A percentile compares a stretch with the other conserved stretches of the same genome.
These are phyloP conservation scores for Globisporangium recalcitrans DNA, from an alignment of 352 stramenopile genomes.

Conservation along the genomic window DNA sequence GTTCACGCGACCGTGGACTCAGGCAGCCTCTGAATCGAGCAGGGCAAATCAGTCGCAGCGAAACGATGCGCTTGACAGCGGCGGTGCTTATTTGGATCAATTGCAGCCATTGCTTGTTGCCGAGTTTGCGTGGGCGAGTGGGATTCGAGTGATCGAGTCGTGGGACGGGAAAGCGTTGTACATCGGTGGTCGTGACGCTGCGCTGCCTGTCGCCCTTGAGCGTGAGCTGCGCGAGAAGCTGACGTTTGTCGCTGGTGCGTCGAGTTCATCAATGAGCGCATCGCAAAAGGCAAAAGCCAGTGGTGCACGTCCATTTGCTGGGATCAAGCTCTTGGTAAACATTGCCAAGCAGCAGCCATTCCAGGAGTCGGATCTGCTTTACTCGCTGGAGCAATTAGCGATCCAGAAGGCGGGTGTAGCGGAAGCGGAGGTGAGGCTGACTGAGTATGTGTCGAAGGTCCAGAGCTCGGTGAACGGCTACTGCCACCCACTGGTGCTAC, in stretches of 20 bases:
- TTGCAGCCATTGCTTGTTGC: constrained; percentile 28
- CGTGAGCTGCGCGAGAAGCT: constrained; percentile 39
- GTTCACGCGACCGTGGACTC: constrained; percentile 7
- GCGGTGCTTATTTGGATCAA: constrained; percentile 18
- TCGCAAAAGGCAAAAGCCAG: constrained; percentile 9
- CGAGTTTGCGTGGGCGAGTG: constrained; percentile 20
- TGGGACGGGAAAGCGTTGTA: constrained; percentile 46
- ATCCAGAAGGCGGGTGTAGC: constrained; percentile 34
- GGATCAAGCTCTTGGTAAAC: constrained; percentile 42
- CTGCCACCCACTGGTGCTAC: constrained; percentile 50
- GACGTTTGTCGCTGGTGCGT: constrained; percentile 20
- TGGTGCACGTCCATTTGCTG: constrained; percentile 36
- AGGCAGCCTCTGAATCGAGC: background rate
- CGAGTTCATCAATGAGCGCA: background rate
- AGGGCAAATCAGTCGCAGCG: background rate
- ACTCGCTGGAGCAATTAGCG: constrained; percentile 44
- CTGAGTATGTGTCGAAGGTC: constrained; percentile 31
- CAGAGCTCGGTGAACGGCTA: constrained; percentile 7
- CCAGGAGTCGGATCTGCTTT: constrained; percentile 43
- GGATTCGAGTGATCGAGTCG: constrained; percentile 27
- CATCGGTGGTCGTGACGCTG: constrained; percentile 19
- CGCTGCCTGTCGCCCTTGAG: constrained; percentile 33
- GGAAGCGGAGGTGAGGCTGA: constrained; percentile 27
- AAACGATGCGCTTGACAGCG: background rate
- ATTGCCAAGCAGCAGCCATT: constrained; percentile 27